These are phyloP conservation scores for Debaryomyces nepalensis DNA, from an alignment of 1,139 yeast species.

Conservation along the genomic window DNA sequence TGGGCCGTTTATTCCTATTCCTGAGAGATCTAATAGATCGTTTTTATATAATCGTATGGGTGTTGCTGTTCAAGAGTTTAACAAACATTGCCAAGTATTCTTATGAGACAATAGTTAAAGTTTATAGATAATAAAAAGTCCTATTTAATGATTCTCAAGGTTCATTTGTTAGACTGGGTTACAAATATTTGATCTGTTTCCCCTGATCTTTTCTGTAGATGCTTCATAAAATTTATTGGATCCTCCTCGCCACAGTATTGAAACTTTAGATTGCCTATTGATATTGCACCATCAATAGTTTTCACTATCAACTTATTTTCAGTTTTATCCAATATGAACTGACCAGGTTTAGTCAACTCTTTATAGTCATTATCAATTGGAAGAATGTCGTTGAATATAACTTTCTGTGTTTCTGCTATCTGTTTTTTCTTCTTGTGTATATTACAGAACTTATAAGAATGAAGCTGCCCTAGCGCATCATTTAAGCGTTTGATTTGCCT, in stretches of 20 bases:
- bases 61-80: conserved; percentile 79
- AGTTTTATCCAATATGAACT: conserved; percentile 36
- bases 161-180: conserved; percentile 4
- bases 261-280: conserved; percentile 46
- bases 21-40: conserved; percentile 65
- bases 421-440: conserved; percentile 33
- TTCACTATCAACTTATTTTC: conserved; percentile 37
- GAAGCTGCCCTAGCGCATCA: conserved; percentile 65
- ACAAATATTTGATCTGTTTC: conserved; percentile 15
- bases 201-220: conserved; percentile 53
- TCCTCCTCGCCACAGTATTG: conserved; percentile 58
- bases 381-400: conserved; percentile 46
- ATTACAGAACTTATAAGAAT: conserved; percentile 48
- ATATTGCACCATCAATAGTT: conserved; percentile 48
- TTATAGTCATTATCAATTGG: conserved; percentile 7
- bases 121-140: not conserved
- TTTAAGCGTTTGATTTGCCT: conserved; percentile 46
- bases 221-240: conserved; percentile 44
- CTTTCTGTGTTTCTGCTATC: conserved; percentile 43
- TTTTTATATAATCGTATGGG: conserved; percentile 76
- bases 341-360: conserved; percentile 11
- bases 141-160: conserved; percentile 4
- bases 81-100: conserved; percentile 58
- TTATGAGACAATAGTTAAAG: conserved; percentile 22
- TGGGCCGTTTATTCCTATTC: conserved; percentile 80